Evolutionary conservation across 225 moss, liverwort and hornwort genomes (phyloP).

Genomic region (Sphagnum tenellum): DNA sequence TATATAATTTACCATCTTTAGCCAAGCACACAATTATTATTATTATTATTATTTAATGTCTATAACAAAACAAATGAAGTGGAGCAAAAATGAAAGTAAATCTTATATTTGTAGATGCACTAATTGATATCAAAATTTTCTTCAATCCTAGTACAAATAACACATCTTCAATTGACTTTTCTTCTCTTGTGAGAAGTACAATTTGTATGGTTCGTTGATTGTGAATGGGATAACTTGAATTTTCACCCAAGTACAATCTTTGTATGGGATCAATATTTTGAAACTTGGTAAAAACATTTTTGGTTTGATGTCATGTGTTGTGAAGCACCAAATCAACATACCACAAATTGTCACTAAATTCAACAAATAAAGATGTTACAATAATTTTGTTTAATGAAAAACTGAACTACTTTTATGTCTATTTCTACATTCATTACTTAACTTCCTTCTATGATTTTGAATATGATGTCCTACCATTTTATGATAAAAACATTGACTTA

Average conservation of each 20-base stretch:
- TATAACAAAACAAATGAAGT: neutral
- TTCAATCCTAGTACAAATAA: neutral
- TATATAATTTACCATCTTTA: too few species aligned
- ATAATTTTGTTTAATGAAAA: neutral
- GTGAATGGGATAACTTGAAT: slow-evolving; percentile 1
- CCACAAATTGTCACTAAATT: neutral
- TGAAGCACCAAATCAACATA: slow-evolving; percentile 2
- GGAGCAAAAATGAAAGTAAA: neutral
- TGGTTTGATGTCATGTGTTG: neutral
- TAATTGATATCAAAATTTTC: neutral
- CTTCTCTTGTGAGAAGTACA: neutral
- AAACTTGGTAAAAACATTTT: neutral
- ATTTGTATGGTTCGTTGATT: neutral
- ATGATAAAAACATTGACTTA: neutral
- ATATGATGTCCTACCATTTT: neutral
- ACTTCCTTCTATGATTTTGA: neutral
- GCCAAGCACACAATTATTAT: too few species aligned
- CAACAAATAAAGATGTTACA: neutral
- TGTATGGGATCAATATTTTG: neutral
- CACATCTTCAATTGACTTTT: too few species aligned
- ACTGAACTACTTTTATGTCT: neutral
- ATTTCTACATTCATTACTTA: neutral
- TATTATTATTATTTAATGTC: neutral
- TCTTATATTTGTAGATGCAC: neutral
- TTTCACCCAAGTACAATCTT: neutral